Evolutionary conservation across 73 alveolate species (phyloP).

Genomic region (Paramecium bursaria): DNA sequence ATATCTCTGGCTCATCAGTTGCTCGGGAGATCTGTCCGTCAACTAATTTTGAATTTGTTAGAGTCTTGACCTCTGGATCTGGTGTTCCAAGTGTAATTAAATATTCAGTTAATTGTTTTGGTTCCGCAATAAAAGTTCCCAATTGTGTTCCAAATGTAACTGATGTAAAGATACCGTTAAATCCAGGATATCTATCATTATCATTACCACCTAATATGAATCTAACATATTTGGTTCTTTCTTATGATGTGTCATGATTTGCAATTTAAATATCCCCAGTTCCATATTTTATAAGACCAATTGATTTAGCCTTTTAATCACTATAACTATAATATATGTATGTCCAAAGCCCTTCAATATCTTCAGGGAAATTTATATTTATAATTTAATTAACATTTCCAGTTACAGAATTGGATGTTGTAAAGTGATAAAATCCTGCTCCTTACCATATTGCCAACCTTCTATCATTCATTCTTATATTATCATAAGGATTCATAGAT

Average conservation of each 20-base stretch:
- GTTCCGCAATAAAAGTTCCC: slow-evolving; percentile 23
- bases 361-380: not conserved
- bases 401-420: not conserved
- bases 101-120: not conserved
- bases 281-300: not conserved
- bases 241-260: not conserved
- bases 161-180: not conserved
- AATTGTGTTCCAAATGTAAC: slow-evolving; percentile 39
- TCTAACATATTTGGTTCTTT: not conserved
- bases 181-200: not conserved
- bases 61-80: not conserved
- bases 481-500: too few relatives aligned
- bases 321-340: not conserved
- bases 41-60: not conserved
- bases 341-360: slow-evolving; percentile 23
- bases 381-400: not conserved
- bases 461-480: not conserved
- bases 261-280: not conserved
- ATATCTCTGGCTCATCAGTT: not conserved
- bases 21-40: not conserved
- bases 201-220: not conserved
- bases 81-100: slow-evolving; percentile 46
- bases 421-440: not conserved
- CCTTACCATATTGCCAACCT: not conserved
- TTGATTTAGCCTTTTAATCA: not conserved